Evolutionary conservation across 192 early-diverging fungal genomes (phyloP).

Genomic region (Phycomyces nitens): DNA sequence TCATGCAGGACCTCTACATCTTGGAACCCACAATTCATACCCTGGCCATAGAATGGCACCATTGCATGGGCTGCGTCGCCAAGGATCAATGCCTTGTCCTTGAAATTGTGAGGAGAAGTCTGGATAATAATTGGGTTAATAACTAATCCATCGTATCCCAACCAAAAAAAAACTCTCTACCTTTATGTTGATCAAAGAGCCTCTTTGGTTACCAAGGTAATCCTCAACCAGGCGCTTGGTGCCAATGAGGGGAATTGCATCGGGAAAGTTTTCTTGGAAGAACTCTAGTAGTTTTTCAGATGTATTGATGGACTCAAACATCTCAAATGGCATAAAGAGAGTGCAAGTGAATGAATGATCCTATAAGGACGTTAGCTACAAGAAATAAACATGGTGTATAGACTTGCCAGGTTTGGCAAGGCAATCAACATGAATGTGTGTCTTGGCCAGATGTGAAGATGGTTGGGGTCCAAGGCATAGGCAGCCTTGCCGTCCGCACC

Average conservation of each 20-base stretch:
- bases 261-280: conserved; percentile 72
- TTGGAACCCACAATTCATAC: conserved; percentile 99
- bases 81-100: conserved; percentile 70
- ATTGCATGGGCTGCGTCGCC: conserved; percentile 97
- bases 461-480: conserved; percentile 84
- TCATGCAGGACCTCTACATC: conserved; percentile 71
- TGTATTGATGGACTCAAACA: conserved; percentile 72
- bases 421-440: conserved; percentile 98
- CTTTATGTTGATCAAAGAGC: conserved; percentile 79
- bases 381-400: no score
- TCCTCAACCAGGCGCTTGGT: conserved; percentile 64
- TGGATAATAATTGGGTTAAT: conserved; percentile 1
- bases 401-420: conserved; percentile 81
- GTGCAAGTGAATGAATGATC: conserved; percentile 95
- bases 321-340: conserved; percentile 89
- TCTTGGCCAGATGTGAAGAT: conserved; percentile 97
- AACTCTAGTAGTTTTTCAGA: conserved; percentile 61
- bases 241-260: conserved; percentile 78
- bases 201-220: conserved; percentile 82
- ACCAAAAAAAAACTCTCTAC: no score
- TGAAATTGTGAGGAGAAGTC: conserved; percentile 76
- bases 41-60: conserved; percentile 98
- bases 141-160: no score
- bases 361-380: conserved; percentile 25
- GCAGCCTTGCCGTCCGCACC: conserved; percentile 52